These are phyloP conservation scores for Butyriboletus appendiculatus DNA, from an alignment of 1,284 basidiomycete species.

Conservation along the genomic window DNA sequence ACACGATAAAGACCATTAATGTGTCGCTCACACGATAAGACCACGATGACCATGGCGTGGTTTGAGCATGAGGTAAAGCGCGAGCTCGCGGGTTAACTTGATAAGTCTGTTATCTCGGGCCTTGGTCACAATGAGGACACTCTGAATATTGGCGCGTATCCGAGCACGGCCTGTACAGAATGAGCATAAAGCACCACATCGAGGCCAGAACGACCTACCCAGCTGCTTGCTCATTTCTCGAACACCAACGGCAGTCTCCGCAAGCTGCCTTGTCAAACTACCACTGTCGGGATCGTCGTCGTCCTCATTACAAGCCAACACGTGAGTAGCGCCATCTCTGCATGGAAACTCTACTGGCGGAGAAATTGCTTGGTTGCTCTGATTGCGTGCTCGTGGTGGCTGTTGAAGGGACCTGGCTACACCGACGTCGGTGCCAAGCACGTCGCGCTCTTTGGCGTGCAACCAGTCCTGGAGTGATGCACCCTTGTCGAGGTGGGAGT, in stretches of 20 bases:
- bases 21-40: constrained; percentile 67
- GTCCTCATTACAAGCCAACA: constrained; percentile 46
- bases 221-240: constrained; percentile 99
- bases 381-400: constrained; percentile 22
- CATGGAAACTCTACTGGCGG: constrained; percentile 19
- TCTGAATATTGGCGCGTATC: constrained; percentile 90
- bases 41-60: constrained; percentile 65
- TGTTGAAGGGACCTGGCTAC: constrained; percentile 51
- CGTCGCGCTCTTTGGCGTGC: constrained; percentile 46
- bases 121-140: constrained; percentile 96
- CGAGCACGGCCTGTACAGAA: constrained; percentile 76
- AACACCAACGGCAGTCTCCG: constrained; percentile 96
- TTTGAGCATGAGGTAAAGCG: constrained; percentile 92
- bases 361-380: constrained; percentile 7
- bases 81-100: constrained; percentile 91
- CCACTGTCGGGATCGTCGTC: constrained; percentile 70
- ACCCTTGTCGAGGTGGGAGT: constrained; percentile 80
- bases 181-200: constrained; percentile 11
- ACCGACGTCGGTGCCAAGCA: constrained; percentile 43
- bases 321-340: constrained; percentile 18
- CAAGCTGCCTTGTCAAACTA: constrained; percentile 89
- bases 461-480: constrained; percentile 74
- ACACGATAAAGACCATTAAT: constrained; percentile 8
- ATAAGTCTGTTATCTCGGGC: constrained; percentile 97
- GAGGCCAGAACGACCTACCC: constrained; percentile 53